Percentiles rank a stretch among this genome's conserved stretches.
Conservation (phyloP, 352 stramenopile species). For the Phytophthora pini region DNA sequence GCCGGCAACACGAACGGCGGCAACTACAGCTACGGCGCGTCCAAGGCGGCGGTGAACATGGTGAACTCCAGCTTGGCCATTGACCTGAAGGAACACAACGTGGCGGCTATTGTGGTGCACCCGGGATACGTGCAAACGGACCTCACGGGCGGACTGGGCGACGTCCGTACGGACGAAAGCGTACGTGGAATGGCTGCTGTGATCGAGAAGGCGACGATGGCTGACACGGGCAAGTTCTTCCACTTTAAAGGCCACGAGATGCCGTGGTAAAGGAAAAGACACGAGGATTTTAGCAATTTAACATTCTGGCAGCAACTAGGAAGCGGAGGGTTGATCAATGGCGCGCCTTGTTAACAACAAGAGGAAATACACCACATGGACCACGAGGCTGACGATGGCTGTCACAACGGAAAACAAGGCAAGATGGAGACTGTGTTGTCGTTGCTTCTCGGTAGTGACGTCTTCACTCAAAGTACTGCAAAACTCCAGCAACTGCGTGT, state of each 20-base stretch:
- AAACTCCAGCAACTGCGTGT: constrained; percentile 22
- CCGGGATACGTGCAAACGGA: constrained; percentile 65
- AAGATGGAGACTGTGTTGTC: background rate
- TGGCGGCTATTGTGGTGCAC: constrained; percentile 48
- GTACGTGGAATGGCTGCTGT: constrained; percentile 41
- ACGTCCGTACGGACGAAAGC: constrained; percentile 38
- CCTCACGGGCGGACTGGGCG: constrained; percentile 41
- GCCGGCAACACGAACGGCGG: constrained; percentile 33
- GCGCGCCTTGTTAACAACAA: no score
- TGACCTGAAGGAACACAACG: constrained; percentile 53
- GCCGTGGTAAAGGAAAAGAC: constrained; percentile 38
- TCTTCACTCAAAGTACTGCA: constrained; percentile 35
- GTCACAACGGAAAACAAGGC: no score
- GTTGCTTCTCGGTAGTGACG: constrained; percentile 6
- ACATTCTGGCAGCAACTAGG: no score
- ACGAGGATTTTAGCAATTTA: background rate
- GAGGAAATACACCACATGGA: background rate
- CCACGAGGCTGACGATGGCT: no score
- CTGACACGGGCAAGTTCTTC: constrained; percentile 55
- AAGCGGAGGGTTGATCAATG: no score
- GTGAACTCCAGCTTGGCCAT: constrained; percentile 48
- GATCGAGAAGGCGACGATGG: constrained; percentile 37
- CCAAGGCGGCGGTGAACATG: constrained; percentile 77
- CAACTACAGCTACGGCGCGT: constrained; percentile 71
- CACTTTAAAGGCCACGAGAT: constrained; percentile 47